phyloP scores from a whole-genome alignment of 169 alveolate genomes.

The Blepharisma undulans region DNA sequence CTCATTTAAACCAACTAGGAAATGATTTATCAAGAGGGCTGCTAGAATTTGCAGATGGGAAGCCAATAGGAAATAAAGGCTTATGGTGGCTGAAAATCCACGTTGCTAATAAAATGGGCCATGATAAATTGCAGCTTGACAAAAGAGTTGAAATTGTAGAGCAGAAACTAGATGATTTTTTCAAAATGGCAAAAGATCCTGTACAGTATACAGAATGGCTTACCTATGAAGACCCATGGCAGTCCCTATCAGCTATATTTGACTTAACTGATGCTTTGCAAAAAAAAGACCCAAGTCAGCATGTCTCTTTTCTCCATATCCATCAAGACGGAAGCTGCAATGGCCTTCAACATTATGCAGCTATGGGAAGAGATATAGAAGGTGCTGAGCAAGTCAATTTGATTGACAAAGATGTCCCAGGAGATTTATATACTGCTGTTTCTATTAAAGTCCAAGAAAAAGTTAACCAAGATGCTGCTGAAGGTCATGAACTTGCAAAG shows the following conservation, averaged over 20 bases:
- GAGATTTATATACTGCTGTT: constrained; percentile 95
- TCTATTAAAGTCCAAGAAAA: constrained; percentile 66
- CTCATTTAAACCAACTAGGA: constrained; percentile 94
- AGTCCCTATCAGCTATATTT: constrained; percentile 90
- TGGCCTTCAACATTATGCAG: constrained; percentile 97
- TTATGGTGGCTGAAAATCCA: constrained; percentile 95
- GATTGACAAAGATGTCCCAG: constrained; percentile 91
- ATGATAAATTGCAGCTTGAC: constrained; percentile 88
- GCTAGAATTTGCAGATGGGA: constrained; percentile 89
- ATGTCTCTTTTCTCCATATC: constrained; percentile 88
- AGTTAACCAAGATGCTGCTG: constrained; percentile 58
- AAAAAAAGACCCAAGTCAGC: constrained; percentile 83
- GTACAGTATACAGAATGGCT: constrained; percentile 84
- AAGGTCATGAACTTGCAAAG: constrained; percentile 63
- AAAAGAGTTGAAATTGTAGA: constrained; percentile 89
- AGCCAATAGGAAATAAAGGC: constrained; percentile 92
- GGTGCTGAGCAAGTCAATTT: constrained; percentile 95
- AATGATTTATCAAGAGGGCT: constrained; percentile 94
- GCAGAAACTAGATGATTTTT: constrained; percentile 64
- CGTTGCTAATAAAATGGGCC: constrained; percentile 91
- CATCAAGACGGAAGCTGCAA: constrained; percentile 98
- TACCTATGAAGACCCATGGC: constrained; percentile 94
- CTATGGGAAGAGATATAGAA: constrained; percentile 93
- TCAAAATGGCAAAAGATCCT: constrained; percentile 81
- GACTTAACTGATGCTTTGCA: constrained; percentile 85